phyloP scores from a whole-genome alignment of 176 grass and related monocot genomes.

The Pharus latifolius region DNA sequence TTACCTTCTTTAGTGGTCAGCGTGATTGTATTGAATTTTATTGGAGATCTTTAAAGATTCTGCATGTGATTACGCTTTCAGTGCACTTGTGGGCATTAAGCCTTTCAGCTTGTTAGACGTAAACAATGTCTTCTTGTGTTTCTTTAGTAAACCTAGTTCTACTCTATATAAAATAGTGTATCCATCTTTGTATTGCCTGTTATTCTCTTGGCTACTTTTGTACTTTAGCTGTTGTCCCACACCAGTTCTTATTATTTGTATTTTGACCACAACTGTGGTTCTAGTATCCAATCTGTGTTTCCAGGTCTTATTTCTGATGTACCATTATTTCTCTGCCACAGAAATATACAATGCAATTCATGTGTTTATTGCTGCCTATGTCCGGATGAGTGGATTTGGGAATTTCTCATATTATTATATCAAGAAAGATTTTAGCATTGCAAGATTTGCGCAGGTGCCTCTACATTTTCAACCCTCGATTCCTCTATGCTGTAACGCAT shows the following conservation, averaged over 20 bases:
- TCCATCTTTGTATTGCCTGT: background rate
- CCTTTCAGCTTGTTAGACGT: background rate
- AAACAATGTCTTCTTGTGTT: background rate
- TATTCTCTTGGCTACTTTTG: background rate
- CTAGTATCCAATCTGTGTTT: constrained; percentile 11
- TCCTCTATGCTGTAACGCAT: background rate
- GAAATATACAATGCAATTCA: constrained; percentile 86
- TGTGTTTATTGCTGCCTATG: constrained; percentile 71
- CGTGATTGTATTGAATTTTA: background rate
- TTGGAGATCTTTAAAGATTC: background rate
- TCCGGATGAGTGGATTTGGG: constrained; percentile 86
- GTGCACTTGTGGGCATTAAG: background rate
- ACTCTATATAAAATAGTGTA: background rate
- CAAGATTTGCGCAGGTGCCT: constrained; percentile 64
- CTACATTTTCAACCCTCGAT: background rate
- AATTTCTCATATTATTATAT: constrained; percentile 84
- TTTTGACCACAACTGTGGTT: background rate
- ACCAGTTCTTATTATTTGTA: background rate
- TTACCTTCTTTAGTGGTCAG: background rate
- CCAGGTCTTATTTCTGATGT: constrained; percentile 84
- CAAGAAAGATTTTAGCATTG: constrained; percentile 73
- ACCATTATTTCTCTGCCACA: constrained; percentile 61
- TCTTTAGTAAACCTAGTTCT: constrained; percentile 7
- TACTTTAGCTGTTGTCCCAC: background rate
- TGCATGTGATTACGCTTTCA: background rate